Evolutionary conservation across 2,329 filamentous ascomycete species (phyloP).

Genomic region (Fusarium sp.): DNA sequence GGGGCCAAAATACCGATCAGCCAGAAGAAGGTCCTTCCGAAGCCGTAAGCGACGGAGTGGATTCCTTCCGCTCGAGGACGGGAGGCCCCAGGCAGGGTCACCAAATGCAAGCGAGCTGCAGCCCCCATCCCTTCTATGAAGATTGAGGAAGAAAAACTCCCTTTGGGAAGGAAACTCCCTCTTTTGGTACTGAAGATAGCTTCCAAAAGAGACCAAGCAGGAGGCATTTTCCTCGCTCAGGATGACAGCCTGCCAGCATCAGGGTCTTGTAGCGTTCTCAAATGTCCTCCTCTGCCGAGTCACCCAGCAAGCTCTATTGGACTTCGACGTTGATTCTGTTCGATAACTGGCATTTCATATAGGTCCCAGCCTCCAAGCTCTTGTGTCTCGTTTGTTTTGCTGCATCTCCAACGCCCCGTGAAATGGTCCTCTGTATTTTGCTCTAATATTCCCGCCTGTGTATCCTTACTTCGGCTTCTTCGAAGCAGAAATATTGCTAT

Average conservation of each 20-base stretch:
- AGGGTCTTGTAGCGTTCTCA: background rate
- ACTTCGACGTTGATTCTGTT: background rate
- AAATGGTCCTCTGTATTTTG: background rate
- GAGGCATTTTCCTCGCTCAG: too few relatives aligned
- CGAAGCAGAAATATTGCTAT: conserved; percentile 8
- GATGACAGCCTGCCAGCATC: background rate
- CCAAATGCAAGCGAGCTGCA: too few relatives aligned
- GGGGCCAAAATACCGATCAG: too few relatives aligned
- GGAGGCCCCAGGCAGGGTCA: too few relatives aligned
- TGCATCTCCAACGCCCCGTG: background rate
- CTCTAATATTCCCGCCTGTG: background rate
- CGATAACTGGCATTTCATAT: background rate
- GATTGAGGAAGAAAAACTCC: too few relatives aligned
- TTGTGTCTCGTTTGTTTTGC: background rate
- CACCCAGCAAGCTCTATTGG: conserved; percentile 3
- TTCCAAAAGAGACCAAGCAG: too few relatives aligned
- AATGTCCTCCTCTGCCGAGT: background rate
- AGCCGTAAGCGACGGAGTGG: too few relatives aligned
- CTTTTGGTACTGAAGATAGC: too few relatives aligned
- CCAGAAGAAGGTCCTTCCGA: too few relatives aligned
- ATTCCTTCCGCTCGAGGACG: too few relatives aligned
- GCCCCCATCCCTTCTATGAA: too few relatives aligned
- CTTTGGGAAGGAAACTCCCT: too few relatives aligned
- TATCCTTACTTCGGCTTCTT: background rate
- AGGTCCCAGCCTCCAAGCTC: background rate